These are phyloP conservation scores for Zymoseptoria pseudotritici DNA, from an alignment of 2,329 filamentous ascomycete species.

Conservation along the genomic window DNA sequence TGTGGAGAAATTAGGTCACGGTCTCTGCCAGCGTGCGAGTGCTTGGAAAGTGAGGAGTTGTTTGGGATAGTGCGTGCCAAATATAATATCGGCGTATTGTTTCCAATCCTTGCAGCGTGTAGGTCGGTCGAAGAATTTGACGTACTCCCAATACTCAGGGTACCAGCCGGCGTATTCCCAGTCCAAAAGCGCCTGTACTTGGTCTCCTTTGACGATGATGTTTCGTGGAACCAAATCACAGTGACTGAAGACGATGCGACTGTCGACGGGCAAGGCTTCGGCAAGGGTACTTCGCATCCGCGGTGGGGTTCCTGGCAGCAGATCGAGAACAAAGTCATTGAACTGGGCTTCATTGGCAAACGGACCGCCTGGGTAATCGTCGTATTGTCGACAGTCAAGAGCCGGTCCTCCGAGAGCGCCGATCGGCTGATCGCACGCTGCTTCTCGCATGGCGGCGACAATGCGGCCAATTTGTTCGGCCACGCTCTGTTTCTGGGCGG, in stretches of 20 bases:
- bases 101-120: slow-evolving; percentile 11
- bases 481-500: slow-evolving; percentile 3
- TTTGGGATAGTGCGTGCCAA: slow-evolving; percentile 3
- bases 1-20: not conserved
- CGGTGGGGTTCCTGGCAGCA: slow-evolving; percentile 3
- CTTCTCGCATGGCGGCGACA: slow-evolving; percentile 8
- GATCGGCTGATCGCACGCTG: slow-evolving; percentile 1
- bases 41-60: slow-evolving; percentile 6
- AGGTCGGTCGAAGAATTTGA: slow-evolving; percentile 14
- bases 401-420: slow-evolving; percentile 2
- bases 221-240: slow-evolving; percentile 15
- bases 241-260: slow-evolving; percentile 14
- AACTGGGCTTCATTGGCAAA: slow-evolving; percentile 12
- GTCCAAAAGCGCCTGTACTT: slow-evolving; percentile 13
- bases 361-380: slow-evolving; percentile 7
- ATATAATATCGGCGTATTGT: slow-evolving; percentile 4
- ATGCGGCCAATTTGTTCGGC: slow-evolving; percentile 6
- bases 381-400: slow-evolving; percentile 2
- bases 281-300: slow-evolving; percentile 3
- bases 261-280: slow-evolving; percentile 1
- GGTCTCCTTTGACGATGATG: slow-evolving; percentile 13
- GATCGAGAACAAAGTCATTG: slow-evolving; percentile 9
- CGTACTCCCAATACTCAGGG: slow-evolving; percentile 20
- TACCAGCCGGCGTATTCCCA: slow-evolving; percentile 19
- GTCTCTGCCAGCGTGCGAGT: not conserved